Evolutionary conservation across 2,329 filamentous ascomycete species (phyloP).

Genomic region (Harringtonia lauricola): DNA sequence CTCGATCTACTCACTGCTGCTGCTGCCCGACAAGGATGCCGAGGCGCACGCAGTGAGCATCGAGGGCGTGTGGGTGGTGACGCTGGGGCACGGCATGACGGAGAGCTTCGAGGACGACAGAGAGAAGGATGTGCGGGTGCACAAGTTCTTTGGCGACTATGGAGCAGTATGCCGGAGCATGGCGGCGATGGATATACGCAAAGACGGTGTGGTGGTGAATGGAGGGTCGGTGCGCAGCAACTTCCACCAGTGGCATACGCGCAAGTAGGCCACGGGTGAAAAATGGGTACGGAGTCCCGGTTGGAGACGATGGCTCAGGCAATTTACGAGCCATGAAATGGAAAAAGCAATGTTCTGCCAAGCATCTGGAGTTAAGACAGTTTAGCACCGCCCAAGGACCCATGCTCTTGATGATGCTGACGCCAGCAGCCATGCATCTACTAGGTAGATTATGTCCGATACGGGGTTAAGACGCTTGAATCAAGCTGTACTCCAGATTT

Average conservation of each 20-base stretch:
- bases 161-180: conserved; percentile 27
- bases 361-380: too few species aligned
- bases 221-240: conserved; percentile 20
- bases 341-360: too few species aligned
- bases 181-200: conserved; percentile 20
- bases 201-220: conserved; percentile 31
- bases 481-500: too few species aligned
- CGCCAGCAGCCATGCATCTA: too few species aligned
- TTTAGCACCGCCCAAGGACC: too few species aligned
- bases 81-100: conserved; percentile 45
- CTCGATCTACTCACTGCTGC: conserved; percentile 43
- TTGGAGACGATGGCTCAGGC: too few species aligned
- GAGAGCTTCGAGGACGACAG: conserved; percentile 5
- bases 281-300: too few species aligned
- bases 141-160: conserved; percentile 9
- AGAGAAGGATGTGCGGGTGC: conserved; percentile 8
- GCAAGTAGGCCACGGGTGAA: too few species aligned
- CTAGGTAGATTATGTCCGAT: too few species aligned
- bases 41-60: conserved; percentile 40
- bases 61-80: conserved; percentile 40
- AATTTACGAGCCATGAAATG: too few species aligned
- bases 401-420: too few species aligned
- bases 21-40: conserved; percentile 31
- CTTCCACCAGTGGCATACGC: conserved; percentile 5
- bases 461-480: too few species aligned